These are phyloP conservation scores for Boletus pseudopeckii DNA, from an alignment of 768 basidiomycete genomes.

Conservation along the genomic window DNA sequence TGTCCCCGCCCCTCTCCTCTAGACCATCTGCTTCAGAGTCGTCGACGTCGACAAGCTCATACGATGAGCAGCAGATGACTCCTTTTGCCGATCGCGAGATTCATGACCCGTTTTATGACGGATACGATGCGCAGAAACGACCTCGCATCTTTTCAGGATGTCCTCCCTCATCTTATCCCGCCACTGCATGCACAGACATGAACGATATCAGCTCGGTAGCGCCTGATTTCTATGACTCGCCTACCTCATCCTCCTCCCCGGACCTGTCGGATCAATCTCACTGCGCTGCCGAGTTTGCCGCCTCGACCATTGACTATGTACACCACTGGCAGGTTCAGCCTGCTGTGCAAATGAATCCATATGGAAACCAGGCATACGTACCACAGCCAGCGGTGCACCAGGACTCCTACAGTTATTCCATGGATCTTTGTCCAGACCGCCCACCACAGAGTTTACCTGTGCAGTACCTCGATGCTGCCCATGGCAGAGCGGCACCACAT, in stretches of 20 bases:
- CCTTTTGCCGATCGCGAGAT: conserved; percentile 8
- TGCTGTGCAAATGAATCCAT: conserved; percentile 1
- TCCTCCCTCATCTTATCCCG: conserved; percentile 9
- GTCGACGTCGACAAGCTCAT: conserved; percentile 4
- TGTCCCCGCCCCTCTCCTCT: conserved; percentile 3
- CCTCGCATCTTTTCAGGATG: conserved; percentile 12
- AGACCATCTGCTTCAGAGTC: conserved; percentile 10
- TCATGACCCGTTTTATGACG: conserved; percentile 5
- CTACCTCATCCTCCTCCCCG: conserved; percentile 25
- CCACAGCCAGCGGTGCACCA: conserved; percentile 8
- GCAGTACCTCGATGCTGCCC: conserved; percentile 8
- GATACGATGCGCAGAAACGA: conserved; percentile 15
- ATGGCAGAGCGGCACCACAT: conserved; percentile 12
- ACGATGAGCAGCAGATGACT: conserved; percentile 10
- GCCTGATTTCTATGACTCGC: conserved; percentile 21
- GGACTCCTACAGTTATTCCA: conserved; percentile 9
- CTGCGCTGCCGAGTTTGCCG: conserved; percentile 8
- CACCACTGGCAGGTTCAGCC: background rate
- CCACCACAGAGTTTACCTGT: conserved; percentile 6
- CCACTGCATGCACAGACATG: conserved; percentile 13
- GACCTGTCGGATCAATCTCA: conserved; percentile 24
- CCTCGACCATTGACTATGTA: conserved; percentile 1
- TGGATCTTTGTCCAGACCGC: conserved; percentile 13
- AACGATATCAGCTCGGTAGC: conserved; percentile 10
- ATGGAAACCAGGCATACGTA: conserved; percentile 2